A percentile compares a stretch with the other conserved stretches of the same genome.
These are phyloP conservation scores for Vaccinium corymbosum DNA, from an alignment of 148 eudicot species.

Conservation along the genomic window DNA sequence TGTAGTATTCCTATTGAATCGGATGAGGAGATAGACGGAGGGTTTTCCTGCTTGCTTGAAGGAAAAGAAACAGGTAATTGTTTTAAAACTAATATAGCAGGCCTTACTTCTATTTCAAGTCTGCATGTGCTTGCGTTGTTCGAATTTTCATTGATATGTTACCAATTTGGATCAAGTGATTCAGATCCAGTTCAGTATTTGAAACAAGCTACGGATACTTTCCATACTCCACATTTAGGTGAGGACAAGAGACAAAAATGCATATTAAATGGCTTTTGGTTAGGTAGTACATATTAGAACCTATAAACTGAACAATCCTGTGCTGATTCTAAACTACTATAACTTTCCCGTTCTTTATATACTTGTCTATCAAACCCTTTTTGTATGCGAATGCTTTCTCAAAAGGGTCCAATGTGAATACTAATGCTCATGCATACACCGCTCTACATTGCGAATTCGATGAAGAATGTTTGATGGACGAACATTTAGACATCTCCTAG, in stretches of 20 bases:
- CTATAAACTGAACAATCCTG: not conserved
- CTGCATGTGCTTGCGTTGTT: not conserved
- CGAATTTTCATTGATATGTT: not conserved
- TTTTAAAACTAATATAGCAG: not conserved
- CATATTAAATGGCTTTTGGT: not conserved
- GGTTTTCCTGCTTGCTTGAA: constrained; percentile 54
- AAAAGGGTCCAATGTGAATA: not conserved
- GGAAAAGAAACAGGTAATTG: constrained; percentile 51
- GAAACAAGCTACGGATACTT: not conserved
- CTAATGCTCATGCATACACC: not conserved
- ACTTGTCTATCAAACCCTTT: not conserved
- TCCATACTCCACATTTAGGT: not conserved
- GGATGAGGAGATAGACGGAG: constrained; percentile 69
- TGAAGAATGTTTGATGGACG: not conserved
- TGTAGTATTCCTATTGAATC: constrained; percentile 41
- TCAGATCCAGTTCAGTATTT: constrained; percentile 1
- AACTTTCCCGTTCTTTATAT: not conserved
- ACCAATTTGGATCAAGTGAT: not conserved
- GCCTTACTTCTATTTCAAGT: not conserved
- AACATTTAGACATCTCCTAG: not conserved
- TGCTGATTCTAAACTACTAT: not conserved
- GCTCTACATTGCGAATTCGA: not conserved
- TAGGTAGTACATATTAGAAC: not conserved
- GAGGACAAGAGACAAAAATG: not conserved
- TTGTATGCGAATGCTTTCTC: not conserved